Base-by-base conservation (phyloP, 352 stramenopile species). In the Phytophthora fragariaefolia region DNA sequence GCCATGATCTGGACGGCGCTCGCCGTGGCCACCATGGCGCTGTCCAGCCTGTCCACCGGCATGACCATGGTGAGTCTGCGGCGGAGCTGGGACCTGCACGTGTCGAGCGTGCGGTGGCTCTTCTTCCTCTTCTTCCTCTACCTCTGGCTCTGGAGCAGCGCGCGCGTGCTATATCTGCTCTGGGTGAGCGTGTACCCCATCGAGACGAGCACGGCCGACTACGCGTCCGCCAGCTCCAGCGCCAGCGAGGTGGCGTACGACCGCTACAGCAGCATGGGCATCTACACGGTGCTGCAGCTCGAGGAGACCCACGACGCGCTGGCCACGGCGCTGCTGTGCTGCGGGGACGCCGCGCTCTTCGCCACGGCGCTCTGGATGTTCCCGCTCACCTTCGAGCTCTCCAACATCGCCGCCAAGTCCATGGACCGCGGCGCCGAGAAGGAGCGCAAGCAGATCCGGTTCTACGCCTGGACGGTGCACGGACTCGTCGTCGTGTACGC, bases 61-160 rank as follows among this genome's bases (percentile, higher is more conserved):
- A 71, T 79, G 58, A 82, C 75, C 17, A 75, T 74, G 48, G 59
- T 82, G 56, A 76, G 69, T 42, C 73, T 86, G 22, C 72, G 69
- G 13, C 69, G 66, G 32, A 67, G 67, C 55, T 85, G 76, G 76
- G 77, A 85, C 58, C 60, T 88, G 23, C 71, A 76, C 18, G 72
- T 81, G 13, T 83, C 77, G 8, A 83, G 78, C 20, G 80, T 89
- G 13, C 79, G 81, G 10, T 90, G 79, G 79, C 71, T 90, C 47
- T 90, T 90, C 57, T 83, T 81, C 54, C 22, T 76, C 51, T 87
- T 90, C 38, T 87, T 90, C 62, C 26, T 85, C 4, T 85, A 79
- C 27, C 34, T 86, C 12, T 81, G 55, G 63, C 45, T 82, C 22
- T 82, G 80, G 68, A 79, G 69, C 43, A 71, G 26, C 6, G 34